Evolutionary conservation across 1,284 basidiomycete species (phyloP).

Genomic region (Trametes versicolor): DNA sequence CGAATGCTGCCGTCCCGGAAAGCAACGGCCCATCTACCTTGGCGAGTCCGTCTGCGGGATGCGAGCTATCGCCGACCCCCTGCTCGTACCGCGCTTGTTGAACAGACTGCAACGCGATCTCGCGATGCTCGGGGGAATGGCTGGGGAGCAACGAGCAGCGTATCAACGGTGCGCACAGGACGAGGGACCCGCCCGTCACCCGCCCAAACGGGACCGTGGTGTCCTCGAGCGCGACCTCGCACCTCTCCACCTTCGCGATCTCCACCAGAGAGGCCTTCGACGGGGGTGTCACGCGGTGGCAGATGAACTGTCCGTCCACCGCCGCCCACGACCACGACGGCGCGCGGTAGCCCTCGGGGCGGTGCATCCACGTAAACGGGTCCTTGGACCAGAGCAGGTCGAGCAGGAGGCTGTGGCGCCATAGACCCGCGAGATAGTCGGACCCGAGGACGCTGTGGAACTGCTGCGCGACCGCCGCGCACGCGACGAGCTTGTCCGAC

Average conservation of each 20-base stretch:
- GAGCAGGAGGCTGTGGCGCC: neutral
- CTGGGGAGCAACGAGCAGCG: neutral
- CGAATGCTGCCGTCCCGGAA: neutral
- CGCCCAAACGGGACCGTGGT: neutral
- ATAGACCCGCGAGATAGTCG: slow-evolving; percentile 4
- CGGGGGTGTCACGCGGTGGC: too few species aligned
- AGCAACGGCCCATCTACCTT: too few species aligned
- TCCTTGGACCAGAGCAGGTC: slow-evolving; percentile 1
- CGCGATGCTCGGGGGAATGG: neutral
- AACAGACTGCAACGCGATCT: neutral
- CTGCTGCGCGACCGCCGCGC: slow-evolving; percentile 7
- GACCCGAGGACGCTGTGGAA: slow-evolving; percentile 1
- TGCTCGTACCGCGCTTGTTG: neutral
- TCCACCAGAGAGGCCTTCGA: neutral
- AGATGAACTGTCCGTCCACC: neutral
- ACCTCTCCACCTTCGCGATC: neutral
- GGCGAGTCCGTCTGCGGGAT: too few species aligned
- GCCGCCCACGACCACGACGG: slow-evolving; percentile 12
- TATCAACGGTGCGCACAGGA: neutral
- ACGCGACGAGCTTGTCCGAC: slow-evolving; percentile 17
- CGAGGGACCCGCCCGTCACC: neutral
- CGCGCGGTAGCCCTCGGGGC: neutral
- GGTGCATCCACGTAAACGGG: neutral
- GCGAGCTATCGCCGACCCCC: too few species aligned
- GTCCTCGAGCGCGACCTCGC: slow-evolving; percentile 1